Evolutionary conservation across 2,329 filamentous ascomycete species (phyloP), one percentile per base, ranked within the genome.

Genomic region (Daldinia sp.): DNA sequence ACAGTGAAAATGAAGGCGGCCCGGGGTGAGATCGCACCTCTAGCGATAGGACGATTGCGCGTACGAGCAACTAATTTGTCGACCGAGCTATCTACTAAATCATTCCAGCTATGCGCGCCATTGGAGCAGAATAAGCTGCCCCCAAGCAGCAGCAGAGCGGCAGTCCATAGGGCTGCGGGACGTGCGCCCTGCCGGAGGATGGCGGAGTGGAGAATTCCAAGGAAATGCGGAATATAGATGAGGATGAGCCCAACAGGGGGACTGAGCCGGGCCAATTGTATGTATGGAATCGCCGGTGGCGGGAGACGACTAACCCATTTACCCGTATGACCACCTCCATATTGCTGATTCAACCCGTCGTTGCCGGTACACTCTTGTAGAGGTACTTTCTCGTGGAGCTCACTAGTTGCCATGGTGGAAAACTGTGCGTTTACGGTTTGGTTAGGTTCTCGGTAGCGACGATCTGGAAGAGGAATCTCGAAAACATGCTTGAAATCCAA

Each of bases 51-150:
- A 1, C 78, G 75, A 23, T 65, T 72, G 18, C 67, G 67, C 3
- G 76, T 78, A 30, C 78, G 77, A 1, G 73, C 48, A 7, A 80
- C 67, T 39, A 67, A 65, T n/a, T 50, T 58, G 69, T 80, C 78
- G 28, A 80, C 68, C 6, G 74, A 73, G 20, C 73, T 75, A 67
- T 80, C 78, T 28, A 78, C 39, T 3, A 78, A 57, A 69, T 80
- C 79, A 69, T 80, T 78, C 78, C 78, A 79, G 1, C 72, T 74
- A 67, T 77, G 75, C 0, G 71, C 72, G 30, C 74, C 75, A 68
- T 77, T 78, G 26, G 72, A 74, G 66, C 71, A 73, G 73, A 79
- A 78, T 56, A 79, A 72, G 63, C 68, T 72, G 44, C 74, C 74
- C 41, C 50, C 63, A 15, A 74, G 53, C 54, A 75, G 58, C 37